Percentiles rank a stretch among this genome's conserved stretches.
Evolutionary conservation across 2,329 filamentous ascomycete genomes (phyloP).

Genomic region (Cercospora zeina): DNA sequence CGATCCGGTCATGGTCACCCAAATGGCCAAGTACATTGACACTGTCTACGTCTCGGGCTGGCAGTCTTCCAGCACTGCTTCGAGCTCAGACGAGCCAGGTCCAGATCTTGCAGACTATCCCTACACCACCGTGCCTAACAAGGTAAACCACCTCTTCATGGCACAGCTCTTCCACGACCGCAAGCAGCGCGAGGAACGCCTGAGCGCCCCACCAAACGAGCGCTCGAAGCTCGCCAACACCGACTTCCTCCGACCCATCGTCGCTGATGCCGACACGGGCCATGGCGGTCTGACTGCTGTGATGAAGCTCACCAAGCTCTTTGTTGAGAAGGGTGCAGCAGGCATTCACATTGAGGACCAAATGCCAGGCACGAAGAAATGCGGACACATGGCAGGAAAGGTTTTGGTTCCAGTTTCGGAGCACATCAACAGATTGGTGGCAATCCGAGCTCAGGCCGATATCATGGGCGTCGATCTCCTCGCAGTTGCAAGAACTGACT

Average conservation of each 20-base stretch:
- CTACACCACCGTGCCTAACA: slow-evolving; percentile 91
- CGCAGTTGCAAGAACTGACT: slow-evolving; percentile 90
- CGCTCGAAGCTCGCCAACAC: slow-evolving; percentile 74
- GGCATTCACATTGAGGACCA: slow-evolving; percentile 99
- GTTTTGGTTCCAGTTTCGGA: slow-evolving; percentile 95
- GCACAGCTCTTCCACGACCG: slow-evolving; percentile 99
- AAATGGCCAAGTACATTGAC: slow-evolving; percentile 98
- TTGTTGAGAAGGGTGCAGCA: slow-evolving; percentile 92
- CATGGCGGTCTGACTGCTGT: slow-evolving; percentile 97
- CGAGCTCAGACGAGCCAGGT: slow-evolving; percentile 89
- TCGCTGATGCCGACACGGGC: slow-evolving; percentile 95
- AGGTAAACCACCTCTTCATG: slow-evolving; percentile 96
- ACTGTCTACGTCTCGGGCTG: slow-evolving; percentile 98
- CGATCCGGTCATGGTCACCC: slow-evolving; percentile 96
- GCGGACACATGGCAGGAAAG: slow-evolving; percentile 98
- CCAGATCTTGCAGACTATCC: slow-evolving; percentile 98
- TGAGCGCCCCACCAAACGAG: slow-evolving; percentile 71
- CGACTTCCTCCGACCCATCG: slow-evolving; percentile 93
- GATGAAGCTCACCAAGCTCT: slow-evolving; percentile 99
- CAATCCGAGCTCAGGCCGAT: slow-evolving; percentile 94
- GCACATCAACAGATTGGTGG: slow-evolving; percentile 96
- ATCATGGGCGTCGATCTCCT: slow-evolving; percentile 95
- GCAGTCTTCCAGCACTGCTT: slow-evolving; percentile 97
- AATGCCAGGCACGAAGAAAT: slow-evolving; percentile 98
- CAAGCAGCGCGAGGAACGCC: slow-evolving; percentile 94